phyloP scores from a whole-genome alignment of 495 filamentous ascomycete genomes.

The Podospora australis region DNA sequence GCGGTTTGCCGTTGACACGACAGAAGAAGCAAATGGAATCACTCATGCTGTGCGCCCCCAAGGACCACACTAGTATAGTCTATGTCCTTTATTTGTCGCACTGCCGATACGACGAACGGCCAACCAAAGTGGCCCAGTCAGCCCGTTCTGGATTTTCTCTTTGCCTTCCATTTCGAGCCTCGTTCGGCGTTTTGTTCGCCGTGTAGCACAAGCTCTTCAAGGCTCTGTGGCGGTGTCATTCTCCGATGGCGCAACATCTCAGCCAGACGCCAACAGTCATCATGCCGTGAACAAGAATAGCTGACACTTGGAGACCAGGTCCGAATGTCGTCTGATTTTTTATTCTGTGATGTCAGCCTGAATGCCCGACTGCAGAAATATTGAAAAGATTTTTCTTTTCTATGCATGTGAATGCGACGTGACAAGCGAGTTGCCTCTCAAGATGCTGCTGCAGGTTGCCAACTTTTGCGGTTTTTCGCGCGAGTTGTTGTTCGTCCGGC shows the following conservation, averaged over 20 bases:
- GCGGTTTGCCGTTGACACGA: background rate
- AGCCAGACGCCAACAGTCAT: too few relatives aligned
- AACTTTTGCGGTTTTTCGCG: conserved; percentile 1
- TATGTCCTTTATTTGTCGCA: background rate
- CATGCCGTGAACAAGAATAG: too few relatives aligned
- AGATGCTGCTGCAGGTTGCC: conserved; percentile 1
- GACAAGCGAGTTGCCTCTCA: conserved; percentile 4
- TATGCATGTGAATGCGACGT: conserved; percentile 6
- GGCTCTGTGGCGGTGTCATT: too few relatives aligned
- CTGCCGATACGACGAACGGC: background rate
- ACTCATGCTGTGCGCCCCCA: background rate
- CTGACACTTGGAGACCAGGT: too few relatives aligned
- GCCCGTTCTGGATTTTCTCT: background rate
- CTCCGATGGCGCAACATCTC: too few relatives aligned
- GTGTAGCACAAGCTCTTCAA: too few relatives aligned
- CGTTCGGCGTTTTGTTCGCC: background rate
- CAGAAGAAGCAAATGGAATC: background rate
- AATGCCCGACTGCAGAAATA: background rate
- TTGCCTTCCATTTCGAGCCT: background rate
- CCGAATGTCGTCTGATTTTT: too few relatives aligned
- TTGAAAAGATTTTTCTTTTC: background rate
- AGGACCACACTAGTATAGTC: too few relatives aligned
- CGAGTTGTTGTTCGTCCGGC: conserved; percentile 11
- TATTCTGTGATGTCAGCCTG: background rate
- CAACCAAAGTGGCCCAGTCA: background rate